Conservation (phyloP, 371 early-diverging fungal species). For the Lichtheimia hyalospora region DNA sequence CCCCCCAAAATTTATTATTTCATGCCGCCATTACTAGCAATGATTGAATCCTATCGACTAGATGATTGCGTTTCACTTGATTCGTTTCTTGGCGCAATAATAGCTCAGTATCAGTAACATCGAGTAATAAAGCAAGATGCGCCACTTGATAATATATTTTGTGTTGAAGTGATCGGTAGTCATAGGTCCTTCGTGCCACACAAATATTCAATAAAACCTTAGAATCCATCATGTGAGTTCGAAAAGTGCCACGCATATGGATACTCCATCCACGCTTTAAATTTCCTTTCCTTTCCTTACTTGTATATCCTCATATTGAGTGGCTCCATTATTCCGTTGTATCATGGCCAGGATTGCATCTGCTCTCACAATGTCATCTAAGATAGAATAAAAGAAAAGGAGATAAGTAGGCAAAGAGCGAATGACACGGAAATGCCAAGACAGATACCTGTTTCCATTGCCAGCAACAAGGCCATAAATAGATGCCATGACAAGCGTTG, state of each 20-base stretch:
- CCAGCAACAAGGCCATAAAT: conserved; percentile 21
- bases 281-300: conserved; percentile 3
- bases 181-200: conserved; percentile 1
- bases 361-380: conserved; percentile 32
- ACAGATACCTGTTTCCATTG: conserved; percentile 26
- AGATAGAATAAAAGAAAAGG: neutral
- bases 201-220: conserved; percentile 10
- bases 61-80: neutral
- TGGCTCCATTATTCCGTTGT: neutral
- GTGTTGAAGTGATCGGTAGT: conserved; percentile 4
- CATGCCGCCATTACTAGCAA: neutral
- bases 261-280: neutral
- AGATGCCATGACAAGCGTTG: conserved; percentile 9
- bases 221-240: neutral
- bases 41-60: neutral
- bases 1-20: no score
- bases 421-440: no score
- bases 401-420: no score
- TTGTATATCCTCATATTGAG: conserved; percentile 7
- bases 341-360: conserved; percentile 5
- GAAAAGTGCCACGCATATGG: neutral
- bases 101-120: conserved; percentile 1
- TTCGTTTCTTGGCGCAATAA: conserved; percentile 5
- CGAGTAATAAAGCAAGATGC: conserved; percentile 4
- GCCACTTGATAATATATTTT: conserved; percentile 1